Evolutionary conservation across 345 rosid genomes (phyloP).

Genomic region (Populus ilicifolia): DNA sequence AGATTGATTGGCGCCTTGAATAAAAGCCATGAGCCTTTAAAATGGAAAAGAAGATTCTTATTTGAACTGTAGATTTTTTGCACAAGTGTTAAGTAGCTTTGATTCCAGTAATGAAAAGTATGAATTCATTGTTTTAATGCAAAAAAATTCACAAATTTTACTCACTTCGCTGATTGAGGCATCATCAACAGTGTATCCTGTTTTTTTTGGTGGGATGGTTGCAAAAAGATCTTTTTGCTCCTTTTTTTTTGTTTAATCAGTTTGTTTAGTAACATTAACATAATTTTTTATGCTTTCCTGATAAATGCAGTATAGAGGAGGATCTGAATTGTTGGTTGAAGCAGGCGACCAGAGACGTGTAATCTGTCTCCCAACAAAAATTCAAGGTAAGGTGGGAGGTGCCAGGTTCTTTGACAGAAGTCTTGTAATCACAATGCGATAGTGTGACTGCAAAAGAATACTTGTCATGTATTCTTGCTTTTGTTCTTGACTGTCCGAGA

Average conservation of each 20-base stretch:
- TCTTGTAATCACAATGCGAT: slow-evolving; percentile 68
- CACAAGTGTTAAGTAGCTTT: background rate
- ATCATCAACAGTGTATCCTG: background rate
- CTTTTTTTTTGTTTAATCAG: background rate
- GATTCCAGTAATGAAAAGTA: no score
- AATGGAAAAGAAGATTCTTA: background rate
- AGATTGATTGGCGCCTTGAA: background rate
- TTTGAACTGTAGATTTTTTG: background rate
- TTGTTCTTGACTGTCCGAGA: background rate
- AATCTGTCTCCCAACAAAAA: slow-evolving; percentile 54
- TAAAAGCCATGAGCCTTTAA: background rate
- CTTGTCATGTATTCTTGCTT: background rate
- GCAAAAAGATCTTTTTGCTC: background rate
- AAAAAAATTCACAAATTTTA: background rate
- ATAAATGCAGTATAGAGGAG: slow-evolving; percentile 76
- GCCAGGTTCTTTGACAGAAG: slow-evolving; percentile 74
- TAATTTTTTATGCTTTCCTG: slow-evolving; percentile 8
- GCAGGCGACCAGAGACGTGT: slow-evolving; percentile 89
- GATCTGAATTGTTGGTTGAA: slow-evolving; percentile 81
- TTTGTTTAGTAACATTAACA: background rate
- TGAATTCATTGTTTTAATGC: background rate
- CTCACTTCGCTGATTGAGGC: background rate
- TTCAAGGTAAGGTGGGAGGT: slow-evolving; percentile 83
- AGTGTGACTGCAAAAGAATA: background rate
- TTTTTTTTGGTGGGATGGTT: background rate